phyloP scores from a whole-genome alignment of 2,329 filamentous ascomycete species.

The Cytospora chrysosperma region DNA sequence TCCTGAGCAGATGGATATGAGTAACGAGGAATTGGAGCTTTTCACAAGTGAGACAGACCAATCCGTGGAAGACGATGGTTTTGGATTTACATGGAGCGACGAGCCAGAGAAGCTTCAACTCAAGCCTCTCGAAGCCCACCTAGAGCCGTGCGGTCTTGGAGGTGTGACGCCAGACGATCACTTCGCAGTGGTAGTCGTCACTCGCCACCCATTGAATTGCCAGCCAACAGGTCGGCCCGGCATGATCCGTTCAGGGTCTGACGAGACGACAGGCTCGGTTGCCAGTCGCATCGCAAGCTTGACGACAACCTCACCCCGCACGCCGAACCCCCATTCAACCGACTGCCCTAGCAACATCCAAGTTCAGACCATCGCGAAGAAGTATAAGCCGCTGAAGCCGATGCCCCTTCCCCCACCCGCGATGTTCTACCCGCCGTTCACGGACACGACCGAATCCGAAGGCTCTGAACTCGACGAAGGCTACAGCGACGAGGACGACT shows the following conservation, averaged over 20 bases:
- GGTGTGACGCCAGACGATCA: conserved; percentile 64
- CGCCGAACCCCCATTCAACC: neutral
- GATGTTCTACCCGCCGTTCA: conserved; percentile 51
- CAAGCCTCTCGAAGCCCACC: conserved; percentile 46
- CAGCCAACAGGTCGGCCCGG: conserved; percentile 6
- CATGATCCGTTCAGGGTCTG: conserved; percentile 20
- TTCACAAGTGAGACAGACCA: conserved; percentile 35
- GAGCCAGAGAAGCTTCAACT: conserved; percentile 40
- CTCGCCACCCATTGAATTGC: conserved; percentile 40
- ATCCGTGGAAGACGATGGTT: conserved; percentile 39
- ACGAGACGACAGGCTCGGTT: conserved; percentile 41
- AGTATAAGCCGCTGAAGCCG: conserved; percentile 45
- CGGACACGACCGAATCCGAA: conserved; percentile 37
- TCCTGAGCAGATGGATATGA: conserved; percentile 25
- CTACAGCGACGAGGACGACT: conserved; percentile 35
- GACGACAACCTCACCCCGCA: conserved; percentile 40
- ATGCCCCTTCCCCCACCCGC: conserved; percentile 52
- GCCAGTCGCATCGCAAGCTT: conserved; percentile 42
- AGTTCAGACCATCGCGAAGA: conserved; percentile 47
- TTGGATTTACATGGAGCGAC: conserved; percentile 48
- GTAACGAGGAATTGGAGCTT: conserved; percentile 33
- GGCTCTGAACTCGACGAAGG: conserved; percentile 27
- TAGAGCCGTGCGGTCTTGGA: conserved; percentile 60
- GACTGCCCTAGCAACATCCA: conserved; percentile 30
- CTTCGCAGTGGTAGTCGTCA: conserved; percentile 57